phyloP scores from a whole-genome alignment of 257 asterid genomes.

The Solanum lycopersicoides region DNA sequence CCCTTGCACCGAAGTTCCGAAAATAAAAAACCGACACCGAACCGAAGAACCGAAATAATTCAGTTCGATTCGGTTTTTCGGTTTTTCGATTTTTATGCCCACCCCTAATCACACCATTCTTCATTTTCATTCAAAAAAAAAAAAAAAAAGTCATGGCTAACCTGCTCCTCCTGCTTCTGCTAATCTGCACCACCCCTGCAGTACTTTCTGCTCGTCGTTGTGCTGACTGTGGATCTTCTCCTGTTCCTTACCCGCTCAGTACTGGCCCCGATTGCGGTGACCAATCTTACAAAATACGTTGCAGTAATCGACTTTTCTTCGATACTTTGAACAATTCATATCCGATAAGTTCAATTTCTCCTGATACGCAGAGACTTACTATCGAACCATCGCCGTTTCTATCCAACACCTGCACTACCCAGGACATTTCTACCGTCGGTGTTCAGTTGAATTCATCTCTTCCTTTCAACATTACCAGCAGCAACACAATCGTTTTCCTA shows the following conservation, averaged over 20 bases:
- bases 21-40: no score
- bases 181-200: slow-evolving; percentile 16
- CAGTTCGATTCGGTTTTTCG: no score
- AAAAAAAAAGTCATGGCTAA: neutral
- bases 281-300: slow-evolving; percentile 48
- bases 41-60: no score
- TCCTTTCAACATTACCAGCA: slow-evolving; percentile 79
- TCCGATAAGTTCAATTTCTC: slow-evolving; percentile 45
- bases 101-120: no score
- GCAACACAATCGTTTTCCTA: slow-evolving; percentile 69
- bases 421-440: slow-evolving; percentile 54
- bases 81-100: no score
- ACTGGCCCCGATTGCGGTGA: slow-evolving; percentile 74
- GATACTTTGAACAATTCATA: slow-evolving; percentile 67
- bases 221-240: slow-evolving; percentile 55
- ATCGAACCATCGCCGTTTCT: slow-evolving; percentile 50
- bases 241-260: slow-evolving; percentile 83
- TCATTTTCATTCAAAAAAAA: neutral
- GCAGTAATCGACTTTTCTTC: slow-evolving; percentile 40
- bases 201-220: slow-evolving; percentile 39
- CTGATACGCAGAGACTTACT: slow-evolving; percentile 44
- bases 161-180: slow-evolving; percentile 19
- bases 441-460: slow-evolving; percentile 49
- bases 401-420: slow-evolving; percentile 58
- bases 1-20: no score